Base-by-base conservation (phyloP, 2,329 filamentous ascomycete species). In the Aureobasidium sp. region DNA sequence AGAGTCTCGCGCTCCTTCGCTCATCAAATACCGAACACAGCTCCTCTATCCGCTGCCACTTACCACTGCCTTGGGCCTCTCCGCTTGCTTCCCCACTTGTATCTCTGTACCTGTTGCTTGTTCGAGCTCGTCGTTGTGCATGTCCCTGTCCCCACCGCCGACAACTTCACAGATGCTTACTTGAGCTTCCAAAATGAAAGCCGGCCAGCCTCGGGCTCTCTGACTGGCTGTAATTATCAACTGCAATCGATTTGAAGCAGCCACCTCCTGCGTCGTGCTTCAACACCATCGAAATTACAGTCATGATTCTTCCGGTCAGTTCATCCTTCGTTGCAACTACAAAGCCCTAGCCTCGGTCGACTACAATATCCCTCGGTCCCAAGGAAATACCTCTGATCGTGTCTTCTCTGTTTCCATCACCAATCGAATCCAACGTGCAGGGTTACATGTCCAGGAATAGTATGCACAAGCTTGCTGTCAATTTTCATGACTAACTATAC, bases 81-180 rank as follows among this genome's bases (percentile, higher is more conserved):
- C 47, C 59, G 39, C 33, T 31, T 53, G n/a, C 15, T 22, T 24
- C 37, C 27, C 29, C 31, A 24, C 19, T 31, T 40, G 19, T 42
- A 7, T 31, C 35, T 60, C 19, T 60, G 15, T 40, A 15, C 42
- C 47, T 47, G 19, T 27, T 27, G 37, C 11, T 37, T n/a, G 8
- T 42, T 24, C 29, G n/a, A 31, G n/a, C 5, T 61, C 5, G 7
- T 31, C 67, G 82, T 90, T 29, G 66, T 85, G 19, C 67, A 79
- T 45, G 88, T 87, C 73, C 95, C 89, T 72, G 45, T 90, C 0
- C 93, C 95, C 75, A 96, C 97, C 97, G 15, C n/a, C 4, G 69
- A 91, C 89, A 65, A 97, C 90, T 73, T 95, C 85, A 73, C 95
- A 97, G 68, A 80, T n/a, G 47, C 7, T 8, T 50, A n/a, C 31